Evolutionary conservation across 2,329 filamentous ascomycete species (phyloP), one percentile per base, ranked within the genome.

Genomic region (Penicillium sp.): DNA sequence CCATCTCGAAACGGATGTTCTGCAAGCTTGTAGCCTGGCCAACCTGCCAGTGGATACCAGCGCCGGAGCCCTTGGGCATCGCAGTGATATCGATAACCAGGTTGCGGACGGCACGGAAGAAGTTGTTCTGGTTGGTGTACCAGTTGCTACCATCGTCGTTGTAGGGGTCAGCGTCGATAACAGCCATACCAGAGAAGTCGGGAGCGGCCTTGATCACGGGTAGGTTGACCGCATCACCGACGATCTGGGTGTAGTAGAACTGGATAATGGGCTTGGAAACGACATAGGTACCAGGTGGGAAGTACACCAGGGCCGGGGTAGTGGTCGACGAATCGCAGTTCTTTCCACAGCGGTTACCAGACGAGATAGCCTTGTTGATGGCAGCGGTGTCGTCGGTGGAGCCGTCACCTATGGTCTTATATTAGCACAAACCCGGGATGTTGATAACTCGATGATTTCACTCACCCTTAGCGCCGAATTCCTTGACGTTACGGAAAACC

Each of bases 201-300:
- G 84, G 68, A 1, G 82, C 70, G 3, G 87, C 86, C 75, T 92
- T 89, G 69, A 96, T 77, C 0, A 84, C 85, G 0, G 92, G 90
- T 12, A 85, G 71, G 55, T 80, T 76, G 61, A 81, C 66, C 42
- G 86, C 83, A 74, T 97, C 90, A 49, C 92, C 92, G 31, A 96
- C 78, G 54, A 97, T 82, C 69, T 96, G 90, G 8, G 91, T 95
- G 76, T 95, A 95, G 78, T 97, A 97, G 71, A 86, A 86, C 68
- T 90, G 86, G 44, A 90, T 73, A 58, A 97, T 82, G 20, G 92
- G 88, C 63, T 77, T 80, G 66, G 83, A 89, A 60, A 97, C 84
- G 15, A 87, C 65, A 66, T 96, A 97, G 49, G 84, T 95, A 57
- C 92, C 91, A 9, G 88, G 78, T 33, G 90, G 91, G 76, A 97